These are phyloP conservation scores for Apiospora kogelbergensis DNA, from an alignment of 2,329 filamentous ascomycete genomes.

Conservation along the genomic window DNA sequence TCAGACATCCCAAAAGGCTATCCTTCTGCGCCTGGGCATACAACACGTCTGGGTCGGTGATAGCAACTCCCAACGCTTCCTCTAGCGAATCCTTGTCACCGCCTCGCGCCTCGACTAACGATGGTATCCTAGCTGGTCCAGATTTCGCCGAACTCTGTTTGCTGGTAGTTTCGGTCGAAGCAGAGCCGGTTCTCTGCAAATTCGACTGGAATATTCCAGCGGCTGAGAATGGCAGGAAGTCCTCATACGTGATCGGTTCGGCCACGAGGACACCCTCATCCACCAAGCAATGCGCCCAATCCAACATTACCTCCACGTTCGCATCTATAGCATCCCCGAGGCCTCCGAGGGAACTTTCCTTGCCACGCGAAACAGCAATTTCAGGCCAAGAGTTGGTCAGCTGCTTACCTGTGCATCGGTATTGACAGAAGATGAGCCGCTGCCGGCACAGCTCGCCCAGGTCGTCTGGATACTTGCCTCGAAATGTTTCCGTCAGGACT, in stretches of 20 bases:
- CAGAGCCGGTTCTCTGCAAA: not conserved
- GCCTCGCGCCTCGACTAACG: not conserved
- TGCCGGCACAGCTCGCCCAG: conserved; percentile 36
- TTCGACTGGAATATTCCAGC: conserved; percentile 46
- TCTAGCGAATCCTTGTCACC: not conserved
- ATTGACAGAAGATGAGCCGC: conserved; percentile 40
- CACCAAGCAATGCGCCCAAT: conserved; percentile 32
- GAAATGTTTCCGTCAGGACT: conserved; percentile 26
- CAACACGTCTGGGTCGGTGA: not conserved
- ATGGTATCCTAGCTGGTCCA: too few relatives aligned
- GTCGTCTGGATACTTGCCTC: conserved; percentile 39
- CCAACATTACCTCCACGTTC: too few relatives aligned
- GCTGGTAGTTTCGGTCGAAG: too few relatives aligned
- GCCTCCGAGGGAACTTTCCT: not conserved
- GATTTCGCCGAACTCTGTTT: not conserved
- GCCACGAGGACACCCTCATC: conserved; percentile 31
- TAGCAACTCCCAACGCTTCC: not conserved
- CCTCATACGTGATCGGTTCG: conserved; percentile 51
- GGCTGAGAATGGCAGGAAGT: conserved; percentile 53
- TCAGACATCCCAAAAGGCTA: not conserved
- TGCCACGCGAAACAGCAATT: not conserved
- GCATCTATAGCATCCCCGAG: not conserved
- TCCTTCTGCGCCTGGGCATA: not conserved
- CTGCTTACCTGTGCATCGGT: conserved; percentile 23
- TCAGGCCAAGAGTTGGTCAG: not conserved